phyloP scores from a whole-genome alignment of 768 basidiomycete species.

The Cystofilobasidium capitatum region DNA sequence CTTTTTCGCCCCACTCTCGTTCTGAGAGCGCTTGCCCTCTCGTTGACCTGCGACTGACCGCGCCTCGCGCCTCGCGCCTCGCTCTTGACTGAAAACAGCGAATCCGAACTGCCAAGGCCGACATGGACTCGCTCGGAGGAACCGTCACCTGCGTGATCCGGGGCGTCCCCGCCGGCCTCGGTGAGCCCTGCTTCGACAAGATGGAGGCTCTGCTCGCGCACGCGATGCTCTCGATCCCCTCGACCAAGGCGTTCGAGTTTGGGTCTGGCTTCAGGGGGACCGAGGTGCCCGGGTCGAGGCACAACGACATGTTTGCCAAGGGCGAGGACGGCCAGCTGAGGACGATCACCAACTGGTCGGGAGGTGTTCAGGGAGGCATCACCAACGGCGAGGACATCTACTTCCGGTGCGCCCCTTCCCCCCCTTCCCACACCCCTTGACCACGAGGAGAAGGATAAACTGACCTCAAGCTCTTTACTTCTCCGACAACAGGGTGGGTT shows the following conservation, averaged over 20 bases:
- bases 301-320: slow-evolving; percentile 79
- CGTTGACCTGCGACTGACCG: slow-evolving; percentile 6
- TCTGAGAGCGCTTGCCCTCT: background rate
- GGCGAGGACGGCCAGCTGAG: slow-evolving; percentile 58
- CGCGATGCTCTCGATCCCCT: slow-evolving; percentile 97
- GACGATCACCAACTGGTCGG: slow-evolving; percentile 88
- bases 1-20: background rate
- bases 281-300: slow-evolving; percentile 79
- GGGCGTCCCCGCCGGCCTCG: slow-evolving; percentile 77
- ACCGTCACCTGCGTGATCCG: slow-evolving; percentile 94
- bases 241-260: slow-evolving; percentile 95
- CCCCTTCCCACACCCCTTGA: background rate
- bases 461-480: background rate
- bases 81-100: slow-evolving; percentile 47
- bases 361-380: slow-evolving; percentile 95
- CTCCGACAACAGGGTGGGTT: slow-evolving; percentile 59
- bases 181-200: slow-evolving; percentile 97
- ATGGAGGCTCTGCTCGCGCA: slow-evolving; percentile 91
- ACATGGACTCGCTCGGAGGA: slow-evolving; percentile 91
- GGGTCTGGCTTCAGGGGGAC: slow-evolving; percentile 94
- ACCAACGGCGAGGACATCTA: slow-evolving; percentile 95
- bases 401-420: slow-evolving; percentile 60
- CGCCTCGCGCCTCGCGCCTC: background rate
- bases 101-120: slow-evolving; percentile 84
- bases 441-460: background rate